Evolutionary conservation across 768 basidiomycete genomes (phyloP), one percentile per base, ranked within the genome.

Genomic region (Dioszegia aurantiaca): DNA sequence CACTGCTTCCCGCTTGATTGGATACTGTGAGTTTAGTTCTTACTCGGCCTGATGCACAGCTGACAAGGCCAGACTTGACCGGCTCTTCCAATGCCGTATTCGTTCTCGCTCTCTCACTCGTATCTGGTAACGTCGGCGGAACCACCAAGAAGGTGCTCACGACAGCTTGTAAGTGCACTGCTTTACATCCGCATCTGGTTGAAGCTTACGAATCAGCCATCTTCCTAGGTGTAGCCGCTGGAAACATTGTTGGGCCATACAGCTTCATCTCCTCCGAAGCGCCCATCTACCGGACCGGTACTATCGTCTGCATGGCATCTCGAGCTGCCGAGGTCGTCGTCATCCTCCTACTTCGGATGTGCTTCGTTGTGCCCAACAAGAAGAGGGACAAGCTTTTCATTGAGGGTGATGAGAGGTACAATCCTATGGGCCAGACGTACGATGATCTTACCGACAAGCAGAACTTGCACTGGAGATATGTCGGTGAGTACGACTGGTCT

Each of bases 91-190:
- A 73, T 52, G 65, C 71, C 28, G 64, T 64, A 19, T 73, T 69
- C 55, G 68, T 68, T 2, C 60, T 73, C 27, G 64, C 62, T 37
- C 60, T 73, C 6, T 69, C 71, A 4, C 61, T 73, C 17, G 55
- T 73, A 14, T 49, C 59, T 33, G 62, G 64, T 11, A 72, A 74
- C 39, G 63, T 68, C 48, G 73, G 63, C 28, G 73, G 73, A 11
- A 68, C 64, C n/a, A 73, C 73, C 58, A 75, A 75, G 62, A 73
- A 73, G 59, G 55, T 59, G 5, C 46, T 69, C 1, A 61, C 64
- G 11, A 64, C 62, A 26, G 59, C 59, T 17, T 36, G 48, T 51
- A 39, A 33, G 48, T 23, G 21, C 31, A 24, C 11, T 39, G 31
- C 28, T 16, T 31, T 21, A 9, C 19, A 44, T 33, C 11, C 5